Percentiles rank a stretch among this genome's conserved stretches.
These are phyloP conservation scores for Penicillium psychrofluorescens DNA, from an alignment of 495 filamentous ascomycete species.

Conservation along the genomic window DNA sequence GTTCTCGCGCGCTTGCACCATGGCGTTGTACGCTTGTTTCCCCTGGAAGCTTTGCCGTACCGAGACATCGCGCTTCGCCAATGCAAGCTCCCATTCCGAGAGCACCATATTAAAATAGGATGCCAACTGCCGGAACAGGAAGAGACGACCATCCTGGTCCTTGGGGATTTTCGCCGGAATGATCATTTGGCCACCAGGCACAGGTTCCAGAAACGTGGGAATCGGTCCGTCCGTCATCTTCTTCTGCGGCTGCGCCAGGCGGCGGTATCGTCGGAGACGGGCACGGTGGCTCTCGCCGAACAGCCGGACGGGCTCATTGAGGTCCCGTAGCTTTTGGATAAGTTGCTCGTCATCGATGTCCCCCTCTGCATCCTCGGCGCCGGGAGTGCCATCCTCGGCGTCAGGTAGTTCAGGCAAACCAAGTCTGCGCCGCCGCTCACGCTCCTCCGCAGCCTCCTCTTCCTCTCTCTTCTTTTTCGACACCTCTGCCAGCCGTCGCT, in stretches of 20 bases:
- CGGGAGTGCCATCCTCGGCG: slow-evolving; percentile 24
- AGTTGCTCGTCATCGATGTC: slow-evolving; percentile 72
- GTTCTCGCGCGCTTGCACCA: slow-evolving; percentile 75
- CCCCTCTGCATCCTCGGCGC: slow-evolving; percentile 37
- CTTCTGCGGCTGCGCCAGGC: slow-evolving; percentile 42
- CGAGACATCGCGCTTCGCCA: slow-evolving; percentile 55
- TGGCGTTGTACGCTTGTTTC: slow-evolving; percentile 66
- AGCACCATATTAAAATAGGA: slow-evolving; percentile 93
- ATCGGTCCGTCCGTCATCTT: slow-evolving; percentile 56
- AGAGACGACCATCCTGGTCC: slow-evolving; percentile 48
- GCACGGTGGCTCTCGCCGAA: slow-evolving; percentile 79
- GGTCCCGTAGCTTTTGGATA: slow-evolving; percentile 52
- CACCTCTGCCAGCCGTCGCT: slow-evolving; percentile 72
- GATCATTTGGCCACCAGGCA: slow-evolving; percentile 84
- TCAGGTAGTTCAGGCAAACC: slow-evolving; percentile 68
- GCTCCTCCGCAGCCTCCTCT: slow-evolving; percentile 53
- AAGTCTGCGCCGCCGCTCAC: slow-evolving; percentile 44
- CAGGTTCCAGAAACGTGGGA: slow-evolving; percentile 63
- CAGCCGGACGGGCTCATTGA: slow-evolving; percentile 64
- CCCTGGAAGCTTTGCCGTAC: slow-evolving; percentile 70
- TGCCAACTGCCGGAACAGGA: slow-evolving; percentile 78
- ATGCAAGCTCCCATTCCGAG: slow-evolving; percentile 74
- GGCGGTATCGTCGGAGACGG: slow-evolving; percentile 61
- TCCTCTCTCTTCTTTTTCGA: slow-evolving; percentile 60
- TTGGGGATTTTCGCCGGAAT: slow-evolving; percentile 54